Evolutionary conservation across 805 yeast species (phyloP).

Genomic region (Barnettozyma pratensis): DNA sequence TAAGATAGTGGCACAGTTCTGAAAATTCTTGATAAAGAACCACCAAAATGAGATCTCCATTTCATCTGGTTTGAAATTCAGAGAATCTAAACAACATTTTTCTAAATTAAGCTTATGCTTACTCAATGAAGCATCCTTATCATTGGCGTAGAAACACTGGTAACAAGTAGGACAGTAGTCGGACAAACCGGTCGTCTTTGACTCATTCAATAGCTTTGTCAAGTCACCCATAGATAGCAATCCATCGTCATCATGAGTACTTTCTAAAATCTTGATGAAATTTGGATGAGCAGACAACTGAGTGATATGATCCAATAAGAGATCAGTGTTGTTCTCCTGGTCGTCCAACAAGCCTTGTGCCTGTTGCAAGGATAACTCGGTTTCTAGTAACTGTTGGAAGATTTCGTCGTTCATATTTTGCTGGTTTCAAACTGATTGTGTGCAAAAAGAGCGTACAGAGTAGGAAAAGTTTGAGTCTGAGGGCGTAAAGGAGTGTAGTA

Average conservation of each 20-base stretch:
- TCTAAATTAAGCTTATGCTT: slow-evolving; percentile 8
- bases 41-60: slow-evolving; percentile 40
- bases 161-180: slow-evolving; percentile 24
- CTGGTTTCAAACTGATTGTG: not conserved
- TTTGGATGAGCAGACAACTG: slow-evolving; percentile 6
- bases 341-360: slow-evolving; percentile 1
- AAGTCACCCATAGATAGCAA: slow-evolving; percentile 27
- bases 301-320: slow-evolving; percentile 10
- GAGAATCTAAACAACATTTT: slow-evolving; percentile 21
- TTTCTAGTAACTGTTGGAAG: slow-evolving; percentile 19
- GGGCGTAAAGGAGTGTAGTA: not conserved
- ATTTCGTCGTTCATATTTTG: slow-evolving; percentile 14
- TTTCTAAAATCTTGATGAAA: not conserved
- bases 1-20: slow-evolving; percentile 38
- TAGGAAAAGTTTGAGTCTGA: too few species aligned
- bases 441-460: too few species aligned
- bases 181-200: slow-evolving; percentile 18
- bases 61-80: slow-evolving; percentile 10
- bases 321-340: not conserved
- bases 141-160: slow-evolving; percentile 22
- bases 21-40: slow-evolving; percentile 38
- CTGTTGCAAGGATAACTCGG: slow-evolving; percentile 10
- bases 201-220: slow-evolving; percentile 19
- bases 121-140: slow-evolving; percentile 16
- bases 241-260: slow-evolving; percentile 5